Base-by-base conservation (phyloP, 2,329 filamentous ascomycete species). In the Phyllosticta citrichinensis region DNA sequence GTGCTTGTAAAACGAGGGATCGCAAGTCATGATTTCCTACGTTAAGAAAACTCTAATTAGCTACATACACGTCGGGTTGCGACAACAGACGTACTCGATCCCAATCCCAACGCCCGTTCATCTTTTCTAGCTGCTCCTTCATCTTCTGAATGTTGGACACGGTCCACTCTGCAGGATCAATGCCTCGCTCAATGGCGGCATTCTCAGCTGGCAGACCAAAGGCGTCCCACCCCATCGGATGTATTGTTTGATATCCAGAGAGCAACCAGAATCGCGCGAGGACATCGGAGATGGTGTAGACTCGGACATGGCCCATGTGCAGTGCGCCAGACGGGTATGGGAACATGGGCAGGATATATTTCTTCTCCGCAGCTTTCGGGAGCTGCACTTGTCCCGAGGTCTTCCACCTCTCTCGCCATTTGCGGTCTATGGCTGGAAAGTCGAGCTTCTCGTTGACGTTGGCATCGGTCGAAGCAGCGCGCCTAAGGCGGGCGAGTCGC, bases 141-240 rank as follows among this genome's bases (percentile, higher is more conserved):
- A 96, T 96, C 68, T 83, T 86, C 50, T 79, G 79, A 67, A 96
- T 95, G 69, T 96, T 96, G 66, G 80, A 78, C 68, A 80, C 81
- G 0, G 91, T 96, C 91, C 91, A 96, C 8, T 79, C 79, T 8
- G 83, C 87, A 1, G 91, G 91, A 68, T 89, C 83, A 63, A 93
- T 81, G 12, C 89, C 89, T 64, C 87, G 80, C 74, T 95, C 89
- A 62, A 95, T 88, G 9, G 91, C 91, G 19, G 91, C 91, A 75
- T 96, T 96, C 74, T 96, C 91, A 52, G 91, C 91, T 11, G 91
- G 91, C 61, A 96, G 77, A 1, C 91, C 91, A 75, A 96, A 96
- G 5, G 90, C 89, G 78, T 96, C 91, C 91, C 91, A 96, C 11
- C 91, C 91, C 82, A 96, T 96, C n/a, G 91, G 90, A 65, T 96